A percentile compares a stretch with the other conserved stretches of the same genome.
These are phyloP conservation scores for Penicillium sp. DNA, from an alignment of 2,329 filamentous ascomycete species.

Conservation along the genomic window DNA sequence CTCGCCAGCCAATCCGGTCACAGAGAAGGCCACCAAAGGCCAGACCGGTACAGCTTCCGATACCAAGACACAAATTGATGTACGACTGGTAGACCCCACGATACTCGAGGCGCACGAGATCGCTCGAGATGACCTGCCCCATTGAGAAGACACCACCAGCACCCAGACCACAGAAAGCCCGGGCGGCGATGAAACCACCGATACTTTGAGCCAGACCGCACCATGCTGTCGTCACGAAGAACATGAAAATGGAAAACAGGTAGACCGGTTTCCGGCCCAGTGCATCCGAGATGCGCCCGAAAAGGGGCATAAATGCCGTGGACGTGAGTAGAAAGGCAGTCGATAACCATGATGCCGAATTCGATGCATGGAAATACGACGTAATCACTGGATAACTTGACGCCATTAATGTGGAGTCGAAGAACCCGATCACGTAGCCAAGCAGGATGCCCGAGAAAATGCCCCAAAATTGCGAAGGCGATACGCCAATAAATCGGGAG, in stretches of 20 bases:
- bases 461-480: conserved; percentile 60
- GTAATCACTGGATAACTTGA: conserved; percentile 81
- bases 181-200: conserved; percentile 69
- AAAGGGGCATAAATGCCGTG: conserved; percentile 74
- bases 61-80: conserved; percentile 44
- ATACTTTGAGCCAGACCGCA: conserved; percentile 72
- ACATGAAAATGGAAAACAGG: conserved; percentile 63
- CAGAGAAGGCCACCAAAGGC: conserved; percentile 46
- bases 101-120: conserved; percentile 73
- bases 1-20: conserved; percentile 47
- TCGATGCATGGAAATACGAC: conserved; percentile 75
- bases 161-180: conserved; percentile 72
- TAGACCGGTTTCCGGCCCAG: conserved; percentile 71
- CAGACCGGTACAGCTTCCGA: conserved; percentile 44
- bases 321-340: conserved; percentile 78
- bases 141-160: conserved; percentile 74
- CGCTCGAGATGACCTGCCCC: conserved; percentile 62
- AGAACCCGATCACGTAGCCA: conserved; percentile 62
- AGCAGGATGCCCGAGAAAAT: conserved; percentile 64
- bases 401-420: conserved; percentile 81
- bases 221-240: conserved; percentile 68
- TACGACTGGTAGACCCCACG: conserved; percentile 50
- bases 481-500: conserved; percentile 44
- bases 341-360: conserved; percentile 80
- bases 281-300: conserved; percentile 74